Conservation (phyloP, 2,329 filamentous ascomycete species). For the Colletotrichum higginsianum region DNA sequence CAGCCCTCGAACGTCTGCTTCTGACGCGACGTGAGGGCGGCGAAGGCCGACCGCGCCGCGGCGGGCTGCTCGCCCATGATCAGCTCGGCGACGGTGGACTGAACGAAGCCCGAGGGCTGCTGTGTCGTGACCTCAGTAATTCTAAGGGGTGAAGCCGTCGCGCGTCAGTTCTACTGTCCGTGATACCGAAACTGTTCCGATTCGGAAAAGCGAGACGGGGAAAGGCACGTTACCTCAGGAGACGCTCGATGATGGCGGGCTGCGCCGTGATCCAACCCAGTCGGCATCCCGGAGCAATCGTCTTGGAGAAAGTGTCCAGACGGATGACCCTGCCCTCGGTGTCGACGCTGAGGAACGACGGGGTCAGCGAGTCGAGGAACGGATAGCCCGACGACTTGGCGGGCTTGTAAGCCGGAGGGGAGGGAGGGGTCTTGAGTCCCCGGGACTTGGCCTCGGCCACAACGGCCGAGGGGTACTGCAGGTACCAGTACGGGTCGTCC, state of each 20-base stretch:
- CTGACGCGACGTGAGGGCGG: constrained; percentile 60
- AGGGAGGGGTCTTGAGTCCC: constrained; percentile 50
- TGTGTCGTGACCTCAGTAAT: constrained; percentile 86
- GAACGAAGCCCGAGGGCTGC: constrained; percentile 91
- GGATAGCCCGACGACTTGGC: constrained; percentile 72
- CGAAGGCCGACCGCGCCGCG: constrained; percentile 59
- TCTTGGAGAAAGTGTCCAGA: constrained; percentile 95
- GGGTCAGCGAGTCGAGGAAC: constrained; percentile 87
- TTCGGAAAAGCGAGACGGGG: too few relatives aligned
- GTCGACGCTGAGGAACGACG: constrained; percentile 87
- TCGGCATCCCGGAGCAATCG: constrained; percentile 89
- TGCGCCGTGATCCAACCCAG: constrained; percentile 93
- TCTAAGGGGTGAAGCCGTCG: constrained; percentile 57
- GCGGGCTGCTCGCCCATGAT: constrained; percentile 79
- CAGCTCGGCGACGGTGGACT: constrained; percentile 83
- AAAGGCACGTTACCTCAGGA: constrained; percentile 57
- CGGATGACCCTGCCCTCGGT: constrained; percentile 89
- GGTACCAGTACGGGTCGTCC: constrained; percentile 96
- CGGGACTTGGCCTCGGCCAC: constrained; percentile 65
- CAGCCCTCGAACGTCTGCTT: constrained; percentile 72
- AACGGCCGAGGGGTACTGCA: constrained; percentile 86
- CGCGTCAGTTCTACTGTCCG: not conserved
- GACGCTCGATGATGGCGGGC: constrained; percentile 81
- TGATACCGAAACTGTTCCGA: too few relatives aligned
- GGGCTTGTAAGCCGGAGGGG: constrained; percentile 47